Conservation (phyloP, 768 basidiomycete genomes). For the Tylopilus felleus region DNA sequence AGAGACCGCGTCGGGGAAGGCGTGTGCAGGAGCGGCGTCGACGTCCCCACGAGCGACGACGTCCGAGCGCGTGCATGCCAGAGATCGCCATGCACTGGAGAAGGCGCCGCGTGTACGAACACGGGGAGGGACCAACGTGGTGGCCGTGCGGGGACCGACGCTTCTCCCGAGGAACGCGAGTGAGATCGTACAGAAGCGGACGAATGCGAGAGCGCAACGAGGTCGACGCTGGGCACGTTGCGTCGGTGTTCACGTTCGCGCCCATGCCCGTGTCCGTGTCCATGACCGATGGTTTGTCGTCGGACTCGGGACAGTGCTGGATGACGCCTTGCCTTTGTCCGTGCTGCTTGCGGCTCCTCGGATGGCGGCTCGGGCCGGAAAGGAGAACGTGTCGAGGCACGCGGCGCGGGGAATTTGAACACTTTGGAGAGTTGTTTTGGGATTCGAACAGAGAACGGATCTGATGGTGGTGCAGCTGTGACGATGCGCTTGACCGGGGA, state of each 20-base stretch:
- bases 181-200: constrained; percentile 11
- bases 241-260: background rate
- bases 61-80: background rate
- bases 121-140: constrained; percentile 22
- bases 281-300: constrained; percentile 13
- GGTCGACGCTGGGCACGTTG: constrained; percentile 23
- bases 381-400: constrained; percentile 16
- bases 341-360: background rate
- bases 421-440: background rate
- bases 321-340: constrained; percentile 4
- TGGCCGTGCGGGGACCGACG: background rate
- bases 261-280: background rate
- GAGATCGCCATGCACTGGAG: background rate
- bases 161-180: constrained; percentile 6
- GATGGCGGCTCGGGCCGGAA: constrained; percentile 13
- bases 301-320: constrained; percentile 12
- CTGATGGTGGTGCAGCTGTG: background rate
- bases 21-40: background rate
- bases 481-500: constrained; percentile 4
- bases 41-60: no score
- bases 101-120: background rate
- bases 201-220: constrained; percentile 14
- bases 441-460: background rate
- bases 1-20: constrained; percentile 8
- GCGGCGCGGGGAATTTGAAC: constrained; percentile 17